Conservation (phyloP, 345 rosid species). For the Eucalyptus cloeziana region DNA sequence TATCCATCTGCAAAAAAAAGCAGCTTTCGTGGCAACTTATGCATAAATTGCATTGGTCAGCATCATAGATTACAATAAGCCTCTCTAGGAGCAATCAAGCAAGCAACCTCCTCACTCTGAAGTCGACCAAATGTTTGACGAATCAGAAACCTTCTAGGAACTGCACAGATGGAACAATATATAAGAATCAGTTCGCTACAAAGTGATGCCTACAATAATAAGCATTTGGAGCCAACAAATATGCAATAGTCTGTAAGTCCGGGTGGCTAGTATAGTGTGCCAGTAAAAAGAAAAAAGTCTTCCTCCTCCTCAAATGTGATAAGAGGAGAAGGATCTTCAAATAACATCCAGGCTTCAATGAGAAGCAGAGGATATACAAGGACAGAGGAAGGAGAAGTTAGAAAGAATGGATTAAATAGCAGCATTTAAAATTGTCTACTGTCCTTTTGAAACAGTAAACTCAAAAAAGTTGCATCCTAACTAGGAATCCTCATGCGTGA, state of each 20-base stretch:
- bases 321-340: neutral
- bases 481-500: neutral
- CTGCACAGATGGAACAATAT: constrained; percentile 15
- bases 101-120: constrained; percentile 83
- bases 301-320: neutral
- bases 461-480: neutral
- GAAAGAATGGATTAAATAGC: neutral
- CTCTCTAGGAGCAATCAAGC: neutral
- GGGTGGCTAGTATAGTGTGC: neutral
- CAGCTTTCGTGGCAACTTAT: neutral
- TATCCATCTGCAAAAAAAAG: neutral
- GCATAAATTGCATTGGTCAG: neutral
- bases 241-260: neutral
- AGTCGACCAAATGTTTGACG: constrained; percentile 71
- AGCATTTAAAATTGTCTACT: neutral
- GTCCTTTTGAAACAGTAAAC: neutral
- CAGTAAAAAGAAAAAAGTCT: neutral
- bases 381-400: neutral
- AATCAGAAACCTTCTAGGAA: constrained; percentile 77
- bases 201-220: neutral
- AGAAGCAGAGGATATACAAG: neutral
- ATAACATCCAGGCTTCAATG: neutral
- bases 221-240: neutral
- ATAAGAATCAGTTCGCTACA: neutral
- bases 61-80: neutral